Percentiles rank a stretch among this genome's conserved stretches.
These are phyloP conservation scores for Trichosporon ovoides DNA, from an alignment of 1,284 basidiomycete species.

Conservation along the genomic window DNA sequence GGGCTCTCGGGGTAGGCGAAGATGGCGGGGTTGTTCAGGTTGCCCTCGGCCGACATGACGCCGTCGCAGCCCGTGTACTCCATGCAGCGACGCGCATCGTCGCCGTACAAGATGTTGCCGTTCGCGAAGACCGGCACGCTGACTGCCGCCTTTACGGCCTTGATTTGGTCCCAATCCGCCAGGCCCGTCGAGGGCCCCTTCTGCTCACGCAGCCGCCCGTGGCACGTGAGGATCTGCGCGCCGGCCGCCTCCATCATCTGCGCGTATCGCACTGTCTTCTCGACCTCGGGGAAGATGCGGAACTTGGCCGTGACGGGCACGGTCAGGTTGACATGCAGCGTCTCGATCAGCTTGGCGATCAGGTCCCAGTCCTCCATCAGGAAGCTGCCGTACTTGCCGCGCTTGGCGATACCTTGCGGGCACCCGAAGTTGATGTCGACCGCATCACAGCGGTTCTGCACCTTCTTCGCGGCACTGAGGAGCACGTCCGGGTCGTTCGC, in stretches of 20 bases:
- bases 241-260: conserved; percentile 91
- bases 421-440: conserved; percentile 95
- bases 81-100: conserved; percentile 73
- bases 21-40: conserved; percentile 86
- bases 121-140: conserved; percentile 93
- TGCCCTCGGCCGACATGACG: conserved; percentile 93
- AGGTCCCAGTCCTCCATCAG: conserved; percentile 92
- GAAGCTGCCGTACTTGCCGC: conserved; percentile 84
- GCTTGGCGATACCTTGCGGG: conserved; percentile 88
- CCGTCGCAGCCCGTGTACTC: conserved; percentile 78
- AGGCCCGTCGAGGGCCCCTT: conserved; percentile 73
- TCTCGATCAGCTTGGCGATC: conserved; percentile 72
- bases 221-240: conserved; percentile 90
- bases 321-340: conserved; percentile 71
- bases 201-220: conserved; percentile 85
- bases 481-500: conserved; percentile 79
- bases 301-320: conserved; percentile 96
- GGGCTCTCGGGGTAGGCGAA: conserved; percentile 55
- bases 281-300: conserved; percentile 76
- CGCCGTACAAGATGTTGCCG: conserved; percentile 83
- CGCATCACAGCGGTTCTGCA: conserved; percentile 76
- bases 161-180: conserved; percentile 79
- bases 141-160: conserved; percentile 78
- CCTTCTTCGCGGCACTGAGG: conserved; percentile 65
- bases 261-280: conserved; percentile 88